Evolutionary conservation across 2,329 filamentous ascomycete species (phyloP), one percentile per base, ranked within the genome.

Genomic region (Cordyceps cicadae): DNA sequence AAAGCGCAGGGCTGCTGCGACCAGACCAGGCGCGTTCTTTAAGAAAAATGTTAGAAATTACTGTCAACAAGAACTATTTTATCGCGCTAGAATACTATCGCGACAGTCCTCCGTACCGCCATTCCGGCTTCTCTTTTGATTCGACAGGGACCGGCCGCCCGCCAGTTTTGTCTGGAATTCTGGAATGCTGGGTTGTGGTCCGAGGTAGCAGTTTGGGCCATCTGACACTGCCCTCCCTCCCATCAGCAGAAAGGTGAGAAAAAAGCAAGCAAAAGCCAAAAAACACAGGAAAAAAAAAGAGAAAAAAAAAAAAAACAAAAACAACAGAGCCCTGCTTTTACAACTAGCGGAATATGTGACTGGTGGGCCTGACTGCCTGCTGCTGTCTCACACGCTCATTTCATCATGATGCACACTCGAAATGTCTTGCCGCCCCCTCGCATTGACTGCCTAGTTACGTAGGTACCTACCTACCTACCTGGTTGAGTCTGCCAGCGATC

Each of bases 391-490:
- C 39, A 26, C 29, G 32, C 45, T 58, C 55, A 50, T 50, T 41
- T 58, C 55, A 39, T 11, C 26, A 48, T 46, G 52, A 48, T 46
- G 52, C 37, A 21, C 52, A 54, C 39, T 49, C 43, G n/a, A 19
- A 19, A 58, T 58, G 55, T 58, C 55, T 58, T 48, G 55, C 55
- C 54, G 45, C 55, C 55, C 46, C 55, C 55, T 58, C 55, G 43
- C 55, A 58, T 54, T 21, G 14, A 21, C n/a, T 49, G 15, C n/a
- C 17, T 14, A 29, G n/a, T 24, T 24, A 4, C 24, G 24, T 24
- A 24, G 24, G 24, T 24, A 24, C 24, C 2, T n/a, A n/a, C n/a
- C n/a, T n/a, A n/a, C n/a, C 3, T 24, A 24, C 34, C 12, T 8
- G 14, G 9, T 37, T 29, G 29, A 29, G 29, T 4, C 6, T 29